These are phyloP conservation scores for Didymella pomorum DNA, from an alignment of 2,329 filamentous ascomycete genomes.

Conservation along the genomic window DNA sequence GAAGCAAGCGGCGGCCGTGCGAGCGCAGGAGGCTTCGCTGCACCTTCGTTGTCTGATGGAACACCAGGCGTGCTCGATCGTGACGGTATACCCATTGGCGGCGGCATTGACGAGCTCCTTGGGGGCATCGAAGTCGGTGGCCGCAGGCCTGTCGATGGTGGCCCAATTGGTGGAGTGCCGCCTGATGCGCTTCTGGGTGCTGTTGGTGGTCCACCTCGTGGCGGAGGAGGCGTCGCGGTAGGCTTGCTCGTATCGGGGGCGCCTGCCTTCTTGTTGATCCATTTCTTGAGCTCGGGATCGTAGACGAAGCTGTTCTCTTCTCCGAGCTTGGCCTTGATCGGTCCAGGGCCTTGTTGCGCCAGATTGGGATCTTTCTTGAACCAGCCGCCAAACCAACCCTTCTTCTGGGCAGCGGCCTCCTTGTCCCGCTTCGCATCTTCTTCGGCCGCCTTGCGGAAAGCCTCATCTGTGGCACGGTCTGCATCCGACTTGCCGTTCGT, in stretches of 20 bases:
- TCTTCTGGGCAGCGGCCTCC: constrained; percentile 55
- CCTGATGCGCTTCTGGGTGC: constrained; percentile 60
- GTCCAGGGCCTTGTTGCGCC: constrained; percentile 55
- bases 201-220: constrained; percentile 62
- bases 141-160: constrained; percentile 24
- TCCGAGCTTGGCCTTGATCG: constrained; percentile 92
- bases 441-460: constrained; percentile 84
- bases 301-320: constrained; percentile 94
- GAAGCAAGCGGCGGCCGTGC: constrained; percentile 35
- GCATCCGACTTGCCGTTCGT: constrained; percentile 63
- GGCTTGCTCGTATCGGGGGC: constrained; percentile 65
- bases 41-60: constrained; percentile 41
- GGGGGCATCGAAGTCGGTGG: constrained; percentile 34
- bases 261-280: constrained; percentile 94
- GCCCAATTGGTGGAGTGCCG: constrained; percentile 49
- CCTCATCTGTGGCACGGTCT: constrained; percentile 82
- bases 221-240: constrained; percentile 77
- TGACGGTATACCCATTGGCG: constrained; percentile 41
- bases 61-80: constrained; percentile 46
- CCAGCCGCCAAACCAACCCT: constrained; percentile 81
- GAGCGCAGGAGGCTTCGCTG: constrained; percentile 33
- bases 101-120: constrained; percentile 49
- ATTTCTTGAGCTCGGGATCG: constrained; percentile 94
- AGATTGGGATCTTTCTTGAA: constrained; percentile 75
- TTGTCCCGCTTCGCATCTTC: constrained; percentile 68